A percentile compares a stretch with the other conserved stretches of the same genome.
phyloP scores from a whole-genome alignment of 2,329 filamentous ascomycete species.

The Penicillium sp. region DNA sequence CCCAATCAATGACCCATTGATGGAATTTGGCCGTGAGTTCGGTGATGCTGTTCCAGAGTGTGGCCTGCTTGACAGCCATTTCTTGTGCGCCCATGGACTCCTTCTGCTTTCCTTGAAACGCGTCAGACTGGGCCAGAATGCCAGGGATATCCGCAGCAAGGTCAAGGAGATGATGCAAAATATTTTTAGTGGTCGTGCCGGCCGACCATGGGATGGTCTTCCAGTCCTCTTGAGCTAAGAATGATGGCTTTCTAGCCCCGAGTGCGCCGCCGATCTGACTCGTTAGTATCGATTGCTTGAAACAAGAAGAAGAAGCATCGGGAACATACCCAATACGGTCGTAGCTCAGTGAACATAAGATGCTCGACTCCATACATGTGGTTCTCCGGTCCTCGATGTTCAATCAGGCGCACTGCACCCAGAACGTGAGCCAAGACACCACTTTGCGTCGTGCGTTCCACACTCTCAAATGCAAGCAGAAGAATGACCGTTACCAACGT shows the following conservation, averaged over 20 bases:
- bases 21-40: constrained; percentile 30
- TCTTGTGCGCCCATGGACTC: constrained; percentile 30
- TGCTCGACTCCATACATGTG: constrained; percentile 41
- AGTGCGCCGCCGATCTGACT: constrained; percentile 30
- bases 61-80: constrained; percentile 29
- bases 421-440: constrained; percentile 33
- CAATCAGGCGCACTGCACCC: constrained; percentile 36
- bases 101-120: constrained; percentile 23
- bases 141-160: constrained; percentile 34
- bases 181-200: constrained; percentile 35
- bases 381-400: constrained; percentile 38
- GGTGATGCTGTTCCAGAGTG: constrained; percentile 34
- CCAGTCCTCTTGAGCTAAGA: constrained; percentile 37
- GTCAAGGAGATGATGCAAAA: constrained; percentile 37
- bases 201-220: constrained; percentile 39
- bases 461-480: constrained; percentile 39
- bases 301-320: not conserved
- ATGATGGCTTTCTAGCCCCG: constrained; percentile 31
- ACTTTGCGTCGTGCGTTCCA: constrained; percentile 34
- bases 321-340: constrained; percentile 37
- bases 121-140: constrained; percentile 30
- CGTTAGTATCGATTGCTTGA: not conserved
- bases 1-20: constrained; percentile 31
- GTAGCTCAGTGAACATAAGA: constrained; percentile 36
- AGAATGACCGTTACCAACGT: constrained; percentile 39